These are phyloP conservation scores for Pholiota molesta DNA, from an alignment of 768 basidiomycete genomes.

Conservation along the genomic window DNA sequence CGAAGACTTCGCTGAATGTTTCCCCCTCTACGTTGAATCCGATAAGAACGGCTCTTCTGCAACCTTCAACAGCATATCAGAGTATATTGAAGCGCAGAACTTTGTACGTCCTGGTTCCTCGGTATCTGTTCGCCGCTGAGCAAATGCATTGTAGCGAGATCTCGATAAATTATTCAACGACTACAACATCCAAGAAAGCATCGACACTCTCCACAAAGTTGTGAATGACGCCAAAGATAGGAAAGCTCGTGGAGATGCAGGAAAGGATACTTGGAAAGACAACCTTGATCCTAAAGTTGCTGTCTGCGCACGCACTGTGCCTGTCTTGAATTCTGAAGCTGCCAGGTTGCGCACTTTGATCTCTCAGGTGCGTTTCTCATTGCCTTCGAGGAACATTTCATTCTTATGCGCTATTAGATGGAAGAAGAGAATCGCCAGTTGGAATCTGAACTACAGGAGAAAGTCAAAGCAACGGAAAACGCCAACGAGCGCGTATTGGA, in stretches of 20 bases:
- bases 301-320: slow-evolving; percentile 64
- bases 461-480: slow-evolving; percentile 45
- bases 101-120: slow-evolving; percentile 34
- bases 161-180: slow-evolving; percentile 71
- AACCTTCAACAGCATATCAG: slow-evolving; percentile 67
- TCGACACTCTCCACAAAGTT: slow-evolving; percentile 71
- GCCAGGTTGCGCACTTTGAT: slow-evolving; percentile 41
- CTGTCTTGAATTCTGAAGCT: slow-evolving; percentile 51
- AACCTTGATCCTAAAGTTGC: slow-evolving; percentile 65
- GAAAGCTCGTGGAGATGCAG: slow-evolving; percentile 48
- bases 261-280: slow-evolving; percentile 66
- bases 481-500: slow-evolving; percentile 48
- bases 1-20: slow-evolving; percentile 66
- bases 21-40: slow-evolving; percentile 65
- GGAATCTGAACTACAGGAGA: slow-evolving; percentile 51
- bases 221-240: slow-evolving; percentile 68
- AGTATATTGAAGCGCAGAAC: slow-evolving; percentile 71
- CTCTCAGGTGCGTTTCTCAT: slow-evolving; percentile 33
- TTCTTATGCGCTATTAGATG: slow-evolving; percentile 41
- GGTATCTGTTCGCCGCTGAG: slow-evolving; percentile 15
- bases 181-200: slow-evolving; percentile 66
- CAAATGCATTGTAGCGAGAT: slow-evolving; percentile 46
- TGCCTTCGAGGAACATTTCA: background rate
- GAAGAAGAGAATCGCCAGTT: slow-evolving; percentile 57
- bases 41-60: slow-evolving; percentile 63